Conservation (phyloP, 768 basidiomycete genomes). For the Tricholoma saponaceum region DNA sequence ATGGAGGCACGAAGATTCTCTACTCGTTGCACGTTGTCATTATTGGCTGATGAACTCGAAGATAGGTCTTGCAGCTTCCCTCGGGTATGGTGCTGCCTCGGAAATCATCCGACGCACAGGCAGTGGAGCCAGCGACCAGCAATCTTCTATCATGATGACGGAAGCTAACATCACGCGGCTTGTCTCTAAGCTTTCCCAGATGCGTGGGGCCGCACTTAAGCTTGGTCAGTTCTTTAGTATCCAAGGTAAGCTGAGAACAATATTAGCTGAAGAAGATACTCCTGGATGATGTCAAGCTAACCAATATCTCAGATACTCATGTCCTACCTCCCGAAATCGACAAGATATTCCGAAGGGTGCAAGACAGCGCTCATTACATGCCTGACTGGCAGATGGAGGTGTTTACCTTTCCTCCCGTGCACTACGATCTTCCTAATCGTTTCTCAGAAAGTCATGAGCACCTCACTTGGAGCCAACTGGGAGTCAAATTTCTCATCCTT, state of each 20-base stretch:
- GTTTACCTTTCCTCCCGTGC: constrained; percentile 6
- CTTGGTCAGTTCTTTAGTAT: constrained; percentile 97
- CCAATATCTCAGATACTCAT: constrained; percentile 67
- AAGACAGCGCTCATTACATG: constrained; percentile 98
- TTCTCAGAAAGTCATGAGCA: constrained; percentile 59
- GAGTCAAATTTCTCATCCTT: constrained; percentile 65
- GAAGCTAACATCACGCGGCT: constrained; percentile 88
- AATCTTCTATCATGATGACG: constrained; percentile 72
- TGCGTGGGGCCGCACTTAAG: constrained; percentile 96
- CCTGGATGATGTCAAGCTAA: neutral
- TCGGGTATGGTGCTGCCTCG: constrained; percentile 85
- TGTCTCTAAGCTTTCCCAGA: constrained; percentile 88
- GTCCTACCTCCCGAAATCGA: constrained; percentile 85
- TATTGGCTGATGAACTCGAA: neutral
- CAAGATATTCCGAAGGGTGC: constrained; percentile 83
- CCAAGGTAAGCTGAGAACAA: constrained; percentile 49
- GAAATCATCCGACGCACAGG: constrained; percentile 76
- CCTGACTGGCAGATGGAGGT: constrained; percentile 99
- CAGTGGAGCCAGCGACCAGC: constrained; percentile 25
- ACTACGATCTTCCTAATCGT: constrained; percentile 1
- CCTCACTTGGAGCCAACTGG: constrained; percentile 80
- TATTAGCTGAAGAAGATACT: neutral
- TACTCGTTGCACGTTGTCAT: neutral
- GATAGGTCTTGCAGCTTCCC: constrained; percentile 83
- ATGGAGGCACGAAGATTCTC: constrained; percentile 59